A percentile compares a stretch with the other conserved stretches of the same genome.
Evolutionary conservation across 768 basidiomycete genomes (phyloP).

Genomic region (Phylloporus arenicola): DNA sequence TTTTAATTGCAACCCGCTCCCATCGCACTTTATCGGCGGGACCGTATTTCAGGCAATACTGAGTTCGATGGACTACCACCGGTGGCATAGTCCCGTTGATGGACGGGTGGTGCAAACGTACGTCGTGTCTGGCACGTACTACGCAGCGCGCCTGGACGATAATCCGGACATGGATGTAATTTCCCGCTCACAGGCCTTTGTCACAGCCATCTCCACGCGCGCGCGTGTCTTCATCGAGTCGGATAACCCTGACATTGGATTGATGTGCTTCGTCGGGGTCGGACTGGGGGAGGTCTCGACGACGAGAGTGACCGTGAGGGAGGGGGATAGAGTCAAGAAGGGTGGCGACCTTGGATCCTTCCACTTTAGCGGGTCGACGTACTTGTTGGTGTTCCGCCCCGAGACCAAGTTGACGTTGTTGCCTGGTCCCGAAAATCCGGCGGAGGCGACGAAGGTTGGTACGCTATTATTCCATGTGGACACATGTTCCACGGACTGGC

Average conservation of each 20-base stretch:
- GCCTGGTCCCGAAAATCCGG: constrained; percentile 4
- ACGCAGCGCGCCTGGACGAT: constrained; percentile 31
- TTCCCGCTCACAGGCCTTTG: constrained; percentile 28
- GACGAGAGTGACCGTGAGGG: constrained; percentile 45
- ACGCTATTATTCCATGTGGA: constrained; percentile 19
- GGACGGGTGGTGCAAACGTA: constrained; percentile 38
- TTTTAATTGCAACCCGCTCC: constrained; percentile 39
- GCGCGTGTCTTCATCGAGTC: constrained; percentile 55
- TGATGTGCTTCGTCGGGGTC: constrained; percentile 55
- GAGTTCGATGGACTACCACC: constrained; percentile 50
- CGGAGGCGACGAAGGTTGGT: constrained; percentile 11
- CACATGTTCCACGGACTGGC: background rate
- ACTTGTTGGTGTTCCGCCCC: constrained; percentile 41
- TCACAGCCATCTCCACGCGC: constrained; percentile 48
- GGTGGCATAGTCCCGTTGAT: constrained; percentile 57
- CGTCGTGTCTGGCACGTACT: constrained; percentile 50
- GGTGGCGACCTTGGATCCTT: constrained; percentile 59
- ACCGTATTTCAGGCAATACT: constrained; percentile 57
- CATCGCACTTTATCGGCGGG: constrained; percentile 43
- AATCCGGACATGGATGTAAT: constrained; percentile 24
- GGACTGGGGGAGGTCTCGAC: constrained; percentile 64
- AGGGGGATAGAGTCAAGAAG: constrained; percentile 40
- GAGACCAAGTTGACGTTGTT: constrained; percentile 21
- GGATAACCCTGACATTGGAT: constrained; percentile 47
- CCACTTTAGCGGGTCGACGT: constrained; percentile 58